A percentile compares a stretch with the other conserved stretches of the same genome.
Conservation (phyloP, 2,329 filamentous ascomycete species). For the Bipolaris oryzae region DNA sequence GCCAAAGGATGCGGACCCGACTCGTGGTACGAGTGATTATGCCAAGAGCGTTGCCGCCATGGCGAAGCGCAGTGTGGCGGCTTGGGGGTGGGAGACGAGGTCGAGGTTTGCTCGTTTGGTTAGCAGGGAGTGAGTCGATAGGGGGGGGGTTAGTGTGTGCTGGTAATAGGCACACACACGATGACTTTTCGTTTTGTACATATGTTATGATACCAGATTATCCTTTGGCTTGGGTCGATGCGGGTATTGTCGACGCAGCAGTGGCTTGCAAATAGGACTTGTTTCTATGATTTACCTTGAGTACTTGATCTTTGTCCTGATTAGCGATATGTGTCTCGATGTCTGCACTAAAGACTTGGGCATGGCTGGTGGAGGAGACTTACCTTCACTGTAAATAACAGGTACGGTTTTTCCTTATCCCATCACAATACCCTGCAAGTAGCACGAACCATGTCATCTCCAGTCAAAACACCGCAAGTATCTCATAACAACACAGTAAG, state of each 20-base stretch:
- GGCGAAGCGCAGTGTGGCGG: constrained; percentile 23
- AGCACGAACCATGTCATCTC: too few relatives aligned
- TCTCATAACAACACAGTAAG: background rate
- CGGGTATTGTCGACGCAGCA: background rate
- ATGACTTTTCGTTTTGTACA: constrained; percentile 11
- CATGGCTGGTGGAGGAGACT: too few relatives aligned
- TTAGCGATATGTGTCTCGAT: too few relatives aligned
- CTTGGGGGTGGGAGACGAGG: constrained; percentile 28
- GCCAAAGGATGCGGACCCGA: constrained; percentile 51
- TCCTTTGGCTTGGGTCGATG: background rate
- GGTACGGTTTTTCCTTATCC: too few relatives aligned
- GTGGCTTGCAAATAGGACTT: background rate
- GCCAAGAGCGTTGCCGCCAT: constrained; percentile 45
- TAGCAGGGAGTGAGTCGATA: background rate
- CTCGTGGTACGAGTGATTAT: constrained; percentile 51
- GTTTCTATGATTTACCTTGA: background rate
- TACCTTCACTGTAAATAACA: too few relatives aligned
- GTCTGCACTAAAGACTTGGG: too few relatives aligned
- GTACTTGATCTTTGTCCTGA: background rate
- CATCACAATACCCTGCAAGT: too few relatives aligned
- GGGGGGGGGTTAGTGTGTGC: background rate
- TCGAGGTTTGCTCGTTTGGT: constrained; percentile 18
- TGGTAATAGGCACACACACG: background rate
- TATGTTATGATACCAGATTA: constrained; percentile 5
- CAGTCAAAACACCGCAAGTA: too few relatives aligned